A percentile compares a stretch with the other conserved stretches of the same genome.
Evolutionary conservation across 768 basidiomycete species (phyloP).

Genomic region (Panellus pusillus): DNA sequence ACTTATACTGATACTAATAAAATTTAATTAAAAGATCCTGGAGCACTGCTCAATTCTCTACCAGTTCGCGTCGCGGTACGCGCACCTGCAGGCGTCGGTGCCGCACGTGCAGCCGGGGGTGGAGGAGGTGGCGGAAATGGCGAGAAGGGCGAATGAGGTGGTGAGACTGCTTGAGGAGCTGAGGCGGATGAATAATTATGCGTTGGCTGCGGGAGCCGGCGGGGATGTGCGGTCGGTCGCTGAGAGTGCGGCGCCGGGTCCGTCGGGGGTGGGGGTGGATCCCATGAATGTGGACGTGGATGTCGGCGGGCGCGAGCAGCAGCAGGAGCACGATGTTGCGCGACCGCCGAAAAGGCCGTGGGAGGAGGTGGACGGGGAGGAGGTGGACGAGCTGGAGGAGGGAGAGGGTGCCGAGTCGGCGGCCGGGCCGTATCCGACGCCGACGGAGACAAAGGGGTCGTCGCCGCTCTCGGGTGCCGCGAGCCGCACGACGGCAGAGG

Average conservation of each 20-base stretch:
- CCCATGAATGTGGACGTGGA: no score
- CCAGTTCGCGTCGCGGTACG: slow-evolving; percentile 65
- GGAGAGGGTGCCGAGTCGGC: slow-evolving; percentile 14
- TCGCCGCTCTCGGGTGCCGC: slow-evolving; percentile 10
- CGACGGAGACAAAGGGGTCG: slow-evolving; percentile 16
- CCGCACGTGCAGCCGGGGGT: slow-evolving; percentile 53
- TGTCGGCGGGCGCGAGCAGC: not conserved
- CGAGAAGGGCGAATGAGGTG: slow-evolving; percentile 61
- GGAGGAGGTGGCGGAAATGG: slow-evolving; percentile 69
- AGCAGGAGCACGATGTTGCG: slow-evolving; percentile 38
- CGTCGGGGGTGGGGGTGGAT: not conserved
- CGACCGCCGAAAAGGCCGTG: slow-evolving; percentile 77
- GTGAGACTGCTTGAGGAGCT: slow-evolving; percentile 68
- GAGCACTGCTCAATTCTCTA: slow-evolving; percentile 63
- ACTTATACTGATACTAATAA: not conserved
- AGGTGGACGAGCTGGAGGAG: slow-evolving; percentile 10
- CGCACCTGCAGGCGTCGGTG: slow-evolving; percentile 43
- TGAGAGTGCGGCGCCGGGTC: slow-evolving; percentile 21
- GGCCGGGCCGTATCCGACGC: slow-evolving; percentile 19
- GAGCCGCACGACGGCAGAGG: slow-evolving; percentile 64
- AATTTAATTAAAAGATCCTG: slow-evolving; percentile 46
- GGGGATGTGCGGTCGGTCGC: slow-evolving; percentile 5
- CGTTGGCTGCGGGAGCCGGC: slow-evolving; percentile 29
- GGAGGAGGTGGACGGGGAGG: slow-evolving; percentile 56
- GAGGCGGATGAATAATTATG: slow-evolving; percentile 38